These are phyloP conservation scores for Thraustochytrium sp. DNA, from an alignment of 352 stramenopile species.

Conservation along the genomic window DNA sequence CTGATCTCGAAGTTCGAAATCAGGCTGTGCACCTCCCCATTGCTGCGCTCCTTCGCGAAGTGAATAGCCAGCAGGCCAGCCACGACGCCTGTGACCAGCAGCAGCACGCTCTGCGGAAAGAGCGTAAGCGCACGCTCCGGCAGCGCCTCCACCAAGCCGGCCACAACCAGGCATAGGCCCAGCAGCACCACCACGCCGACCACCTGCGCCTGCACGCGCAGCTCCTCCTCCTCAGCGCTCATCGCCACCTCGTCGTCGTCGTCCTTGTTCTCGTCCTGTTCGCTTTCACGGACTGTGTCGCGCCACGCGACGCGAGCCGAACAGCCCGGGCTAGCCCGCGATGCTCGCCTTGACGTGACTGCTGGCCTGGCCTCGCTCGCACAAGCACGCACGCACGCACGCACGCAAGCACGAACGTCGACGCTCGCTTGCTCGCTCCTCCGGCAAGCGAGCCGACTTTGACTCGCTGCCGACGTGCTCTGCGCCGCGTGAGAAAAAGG, in stretches of 20 bases:
- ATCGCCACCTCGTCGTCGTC: not conserved
- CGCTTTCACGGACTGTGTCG: not conserved
- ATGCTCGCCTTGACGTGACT: too few relatives aligned
- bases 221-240: not conserved
- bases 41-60: not conserved
- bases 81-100: slow-evolving; percentile 32
- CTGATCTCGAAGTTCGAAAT: slow-evolving; percentile 39
- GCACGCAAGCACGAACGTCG: too few relatives aligned
- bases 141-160: slow-evolving; percentile 13
- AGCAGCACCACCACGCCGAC: slow-evolving; percentile 36
- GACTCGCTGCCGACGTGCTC: too few relatives aligned
- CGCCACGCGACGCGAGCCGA: too few relatives aligned
- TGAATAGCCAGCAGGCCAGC: not conserved
- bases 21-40: not conserved
- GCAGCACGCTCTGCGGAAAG: slow-evolving; percentile 36
- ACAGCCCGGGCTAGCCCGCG: too few relatives aligned
- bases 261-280: not conserved
- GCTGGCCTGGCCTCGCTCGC: too few relatives aligned
- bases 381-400: too few relatives aligned
- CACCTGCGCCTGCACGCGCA: not conserved
- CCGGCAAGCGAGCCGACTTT: too few relatives aligned
- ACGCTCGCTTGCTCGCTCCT: too few relatives aligned
- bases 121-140: not conserved
- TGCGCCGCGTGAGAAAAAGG: too few relatives aligned
- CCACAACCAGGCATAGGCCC: slow-evolving; percentile 15